A percentile compares a stretch with the other conserved stretches of the same genome.
These are phyloP conservation scores for Pythium monospermum DNA, from an alignment of 352 stramenopile genomes.

Conservation along the genomic window DNA sequence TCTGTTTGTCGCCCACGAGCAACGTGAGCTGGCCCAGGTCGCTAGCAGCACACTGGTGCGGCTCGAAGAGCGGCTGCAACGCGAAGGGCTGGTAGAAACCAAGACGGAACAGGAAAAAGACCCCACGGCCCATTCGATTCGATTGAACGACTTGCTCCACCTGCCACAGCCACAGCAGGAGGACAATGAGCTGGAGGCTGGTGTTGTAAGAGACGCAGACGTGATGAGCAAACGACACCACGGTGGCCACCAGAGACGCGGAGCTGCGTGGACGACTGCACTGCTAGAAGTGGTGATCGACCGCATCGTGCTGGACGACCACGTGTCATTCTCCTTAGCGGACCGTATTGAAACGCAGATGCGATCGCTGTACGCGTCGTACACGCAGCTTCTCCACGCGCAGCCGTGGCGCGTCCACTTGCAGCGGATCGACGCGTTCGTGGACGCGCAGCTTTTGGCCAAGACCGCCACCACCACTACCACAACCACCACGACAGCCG, in stretches of 20 bases:
- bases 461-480: neutral
- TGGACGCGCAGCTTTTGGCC: constrained; percentile 12
- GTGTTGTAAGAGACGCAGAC: neutral
- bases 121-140: neutral
- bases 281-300: constrained; percentile 51
- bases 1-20: constrained; percentile 40
- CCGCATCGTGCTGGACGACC: constrained; percentile 69
- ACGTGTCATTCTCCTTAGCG: constrained; percentile 53
- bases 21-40: constrained; percentile 26
- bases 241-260: neutral
- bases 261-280: constrained; percentile 1
- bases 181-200: neutral
- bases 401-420: constrained; percentile 47
- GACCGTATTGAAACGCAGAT: constrained; percentile 67
- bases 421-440: constrained; percentile 38
- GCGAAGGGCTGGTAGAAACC: constrained; percentile 17
- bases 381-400: constrained; percentile 42
- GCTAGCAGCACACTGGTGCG: constrained; percentile 46
- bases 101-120: neutral
- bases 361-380: constrained; percentile 45
- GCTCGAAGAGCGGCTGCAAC: constrained; percentile 42
- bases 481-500: neutral
- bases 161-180: neutral
- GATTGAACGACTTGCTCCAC: constrained; percentile 19
- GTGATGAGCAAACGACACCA: neutral